phyloP scores from a whole-genome alignment of 2,329 filamentous ascomycete genomes.

The Gaeumannomyces tritici region DNA sequence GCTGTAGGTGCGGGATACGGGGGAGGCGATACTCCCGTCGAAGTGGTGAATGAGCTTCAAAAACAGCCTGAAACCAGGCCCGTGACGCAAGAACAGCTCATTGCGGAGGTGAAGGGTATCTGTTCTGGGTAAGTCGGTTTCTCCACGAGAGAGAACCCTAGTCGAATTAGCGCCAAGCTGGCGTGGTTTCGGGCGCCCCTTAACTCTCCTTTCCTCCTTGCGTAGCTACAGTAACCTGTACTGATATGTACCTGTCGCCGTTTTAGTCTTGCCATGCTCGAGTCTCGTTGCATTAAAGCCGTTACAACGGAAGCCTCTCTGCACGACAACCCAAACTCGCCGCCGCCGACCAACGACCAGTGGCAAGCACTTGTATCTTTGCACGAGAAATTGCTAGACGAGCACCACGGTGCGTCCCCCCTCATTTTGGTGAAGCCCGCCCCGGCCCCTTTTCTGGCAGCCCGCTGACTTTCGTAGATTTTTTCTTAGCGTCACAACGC shows the following conservation, averaged over 20 bases:
- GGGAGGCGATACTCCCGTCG: too few species aligned
- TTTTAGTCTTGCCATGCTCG: constrained; percentile 35
- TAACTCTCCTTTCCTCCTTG: too few species aligned
- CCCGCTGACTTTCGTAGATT: constrained; percentile 29
- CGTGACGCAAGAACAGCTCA: constrained; percentile 69
- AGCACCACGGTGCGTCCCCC: constrained; percentile 50
- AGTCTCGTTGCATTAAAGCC: constrained; percentile 50
- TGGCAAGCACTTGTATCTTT: constrained; percentile 79
- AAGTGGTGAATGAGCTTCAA: too few species aligned
- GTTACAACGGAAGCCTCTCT: constrained; percentile 48
- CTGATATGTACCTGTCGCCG: too few species aligned
- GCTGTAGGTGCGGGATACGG: too few species aligned
- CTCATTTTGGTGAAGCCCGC: too few species aligned
- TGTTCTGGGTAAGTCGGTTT: constrained; percentile 50
- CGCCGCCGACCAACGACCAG: constrained; percentile 53
- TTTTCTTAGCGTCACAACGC: constrained; percentile 81
- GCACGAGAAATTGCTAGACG: constrained; percentile 70
- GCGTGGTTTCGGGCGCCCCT: too few species aligned
- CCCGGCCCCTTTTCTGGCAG: too few species aligned
- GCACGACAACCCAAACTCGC: constrained; percentile 28
- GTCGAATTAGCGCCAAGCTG: too few species aligned
- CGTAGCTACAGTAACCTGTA: too few species aligned
- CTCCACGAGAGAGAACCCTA: too few species aligned
- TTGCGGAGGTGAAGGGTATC: constrained; percentile 73
- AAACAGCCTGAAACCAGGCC: constrained; percentile 57